Conservation (phyloP, 2,329 filamentous ascomycete species). For the Akanthomyces muscarius region DNA sequence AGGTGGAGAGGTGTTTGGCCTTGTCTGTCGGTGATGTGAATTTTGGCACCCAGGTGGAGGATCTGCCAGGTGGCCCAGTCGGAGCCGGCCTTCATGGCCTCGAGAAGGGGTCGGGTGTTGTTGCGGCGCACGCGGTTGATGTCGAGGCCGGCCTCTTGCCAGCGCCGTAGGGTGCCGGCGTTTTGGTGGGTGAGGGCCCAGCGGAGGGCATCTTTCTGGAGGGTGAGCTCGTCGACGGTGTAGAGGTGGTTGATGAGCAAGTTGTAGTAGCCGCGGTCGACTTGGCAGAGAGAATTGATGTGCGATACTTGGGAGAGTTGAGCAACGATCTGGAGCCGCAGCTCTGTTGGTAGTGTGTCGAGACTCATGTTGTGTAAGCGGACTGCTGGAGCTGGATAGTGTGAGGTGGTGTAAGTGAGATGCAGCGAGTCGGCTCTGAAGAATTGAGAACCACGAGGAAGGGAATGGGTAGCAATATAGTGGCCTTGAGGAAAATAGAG, state of each 20-base stretch:
- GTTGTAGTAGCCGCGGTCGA: constrained; percentile 14
- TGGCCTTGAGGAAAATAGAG: not conserved
- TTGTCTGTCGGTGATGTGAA: constrained; percentile 5
- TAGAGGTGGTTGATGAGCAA: constrained; percentile 16
- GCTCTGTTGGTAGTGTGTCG: constrained; percentile 12
- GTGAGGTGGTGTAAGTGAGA: constrained; percentile 5
- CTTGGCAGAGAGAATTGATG: constrained; percentile 13
- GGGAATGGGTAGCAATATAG: not conserved
- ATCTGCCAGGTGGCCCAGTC: constrained; percentile 16
- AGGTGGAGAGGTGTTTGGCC: constrained; percentile 12
- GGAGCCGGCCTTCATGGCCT: constrained; percentile 14
- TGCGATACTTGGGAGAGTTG: constrained; percentile 10
- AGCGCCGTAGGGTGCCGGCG: constrained; percentile 11
- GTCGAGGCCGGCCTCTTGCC: constrained; percentile 13
- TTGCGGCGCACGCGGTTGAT: constrained; percentile 13
- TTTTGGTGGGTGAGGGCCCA: constrained; percentile 14
- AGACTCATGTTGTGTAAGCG: constrained; percentile 9
- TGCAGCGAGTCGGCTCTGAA: not conserved
- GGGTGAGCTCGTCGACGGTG: constrained; percentile 14
- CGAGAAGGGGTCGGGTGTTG: constrained; percentile 7
- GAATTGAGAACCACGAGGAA: not conserved
- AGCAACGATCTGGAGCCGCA: constrained; percentile 12
- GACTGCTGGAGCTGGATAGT: not conserved
- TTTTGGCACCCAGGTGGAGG: constrained; percentile 10
- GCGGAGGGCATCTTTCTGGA: constrained; percentile 14